Evolutionary conservation across 2,329 filamentous ascomycete genomes (phyloP).

Genomic region (Penicillium olsonii): DNA sequence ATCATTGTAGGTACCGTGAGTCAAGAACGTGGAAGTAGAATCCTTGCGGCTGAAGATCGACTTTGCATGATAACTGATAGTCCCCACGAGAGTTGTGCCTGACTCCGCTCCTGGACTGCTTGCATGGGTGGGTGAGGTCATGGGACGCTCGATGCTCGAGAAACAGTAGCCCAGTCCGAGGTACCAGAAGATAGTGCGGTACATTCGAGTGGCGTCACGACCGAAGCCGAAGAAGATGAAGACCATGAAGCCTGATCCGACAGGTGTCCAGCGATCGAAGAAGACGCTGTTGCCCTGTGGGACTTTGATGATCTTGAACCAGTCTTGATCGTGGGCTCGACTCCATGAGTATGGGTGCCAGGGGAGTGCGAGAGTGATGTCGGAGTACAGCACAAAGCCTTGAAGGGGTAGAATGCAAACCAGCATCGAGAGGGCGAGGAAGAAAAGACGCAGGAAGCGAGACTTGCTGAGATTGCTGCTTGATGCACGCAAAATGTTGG

Average conservation of each 20-base stretch:
- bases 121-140: constrained; percentile 14
- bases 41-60: constrained; percentile 26
- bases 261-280: constrained; percentile 61
- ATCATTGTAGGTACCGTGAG: constrained; percentile 12
- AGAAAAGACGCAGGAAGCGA: constrained; percentile 59
- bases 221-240: constrained; percentile 69
- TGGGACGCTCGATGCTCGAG: constrained; percentile 22
- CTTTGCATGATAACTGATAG: constrained; percentile 30
- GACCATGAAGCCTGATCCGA: constrained; percentile 55
- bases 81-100: constrained; percentile 22
- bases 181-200: constrained; percentile 47
- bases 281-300: constrained; percentile 47
- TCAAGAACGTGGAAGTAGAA: not conserved
- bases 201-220: constrained; percentile 59
- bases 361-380: constrained; percentile 37
- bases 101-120: constrained; percentile 5
- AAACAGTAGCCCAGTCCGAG: constrained; percentile 44
- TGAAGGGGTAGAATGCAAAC: constrained; percentile 56
- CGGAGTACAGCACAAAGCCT: constrained; percentile 52
- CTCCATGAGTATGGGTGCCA: constrained; percentile 56
- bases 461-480: constrained; percentile 57
- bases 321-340: constrained; percentile 52
- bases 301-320: constrained; percentile 52
- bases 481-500: constrained; percentile 54
- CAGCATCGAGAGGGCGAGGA: constrained; percentile 56